Conservation (phyloP, 805 yeast species). For the Wickerhamomyces bovis region DNA sequence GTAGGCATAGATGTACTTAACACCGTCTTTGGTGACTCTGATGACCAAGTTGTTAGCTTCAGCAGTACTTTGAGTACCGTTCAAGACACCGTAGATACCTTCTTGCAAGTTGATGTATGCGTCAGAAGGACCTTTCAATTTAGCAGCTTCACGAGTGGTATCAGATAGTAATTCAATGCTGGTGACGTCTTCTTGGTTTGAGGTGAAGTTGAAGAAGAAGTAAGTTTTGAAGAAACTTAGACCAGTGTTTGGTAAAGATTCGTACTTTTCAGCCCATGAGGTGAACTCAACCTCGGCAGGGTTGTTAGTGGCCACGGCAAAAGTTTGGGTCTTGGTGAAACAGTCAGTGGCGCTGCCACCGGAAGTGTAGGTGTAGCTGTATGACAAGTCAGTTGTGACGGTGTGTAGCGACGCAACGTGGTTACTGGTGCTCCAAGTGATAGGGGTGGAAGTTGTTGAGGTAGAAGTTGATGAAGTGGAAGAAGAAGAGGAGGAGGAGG, state of each 20-base stretch:
- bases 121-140: constrained; percentile 4
- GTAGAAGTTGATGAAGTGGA: constrained; percentile 3
- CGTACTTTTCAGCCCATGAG: constrained; percentile 6
- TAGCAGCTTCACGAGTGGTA: not conserved
- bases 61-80: no score
- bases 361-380: constrained; percentile 1
- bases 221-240: constrained; percentile 4
- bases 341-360: constrained; percentile 9
- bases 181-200: constrained; percentile 12
- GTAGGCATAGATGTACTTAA: no score
- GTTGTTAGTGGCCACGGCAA: constrained; percentile 1
- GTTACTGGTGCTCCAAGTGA: constrained; percentile 3
- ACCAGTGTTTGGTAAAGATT: not conserved
- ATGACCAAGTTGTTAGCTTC: no score
- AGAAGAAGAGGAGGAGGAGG: constrained; percentile 9
- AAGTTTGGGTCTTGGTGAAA: constrained; percentile 3
- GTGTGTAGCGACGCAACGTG: constrained; percentile 6
- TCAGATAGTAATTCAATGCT: constrained; percentile 13
- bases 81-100: constrained; percentile 9
- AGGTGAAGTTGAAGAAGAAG: constrained; percentile 14
- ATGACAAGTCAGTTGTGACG: constrained; percentile 11
- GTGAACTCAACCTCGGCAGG: constrained; percentile 3
- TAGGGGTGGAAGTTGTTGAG: not conserved
- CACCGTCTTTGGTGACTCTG: no score
- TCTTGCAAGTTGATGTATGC: constrained; percentile 13